phyloP scores from a whole-genome alignment of 1,284 basidiomycete genomes.

The Athelia psychrophila region DNA sequence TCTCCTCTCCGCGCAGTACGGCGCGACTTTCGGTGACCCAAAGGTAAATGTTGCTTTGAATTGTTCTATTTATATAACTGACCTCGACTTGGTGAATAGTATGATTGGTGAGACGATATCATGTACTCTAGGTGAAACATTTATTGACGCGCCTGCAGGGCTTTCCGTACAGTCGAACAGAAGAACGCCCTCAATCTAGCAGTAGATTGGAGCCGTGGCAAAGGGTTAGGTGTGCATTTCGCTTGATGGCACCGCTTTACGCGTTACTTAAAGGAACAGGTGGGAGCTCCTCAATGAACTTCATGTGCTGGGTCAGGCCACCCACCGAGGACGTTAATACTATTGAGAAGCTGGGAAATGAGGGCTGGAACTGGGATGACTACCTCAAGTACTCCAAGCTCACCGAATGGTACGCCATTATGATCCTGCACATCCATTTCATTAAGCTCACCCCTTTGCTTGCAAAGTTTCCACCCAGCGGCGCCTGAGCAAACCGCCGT shows the following conservation, averaged over 20 bases:
- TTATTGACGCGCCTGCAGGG: too few relatives aligned
- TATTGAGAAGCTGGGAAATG: slow-evolving; percentile 16
- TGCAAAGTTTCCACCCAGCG: slow-evolving; percentile 12
- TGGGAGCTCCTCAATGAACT: slow-evolving; percentile 13
- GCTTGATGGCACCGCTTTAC: too few relatives aligned
- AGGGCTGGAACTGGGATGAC: slow-evolving; percentile 17
- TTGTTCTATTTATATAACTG: too few relatives aligned
- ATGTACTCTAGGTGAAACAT: too few relatives aligned
- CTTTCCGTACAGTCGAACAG: not conserved
- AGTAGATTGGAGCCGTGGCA: slow-evolving; percentile 5
- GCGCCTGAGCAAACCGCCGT: not conserved
- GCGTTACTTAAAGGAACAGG: slow-evolving; percentile 3
- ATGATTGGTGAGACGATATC: not conserved
- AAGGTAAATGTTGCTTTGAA: not conserved
- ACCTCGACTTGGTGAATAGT: not conserved
- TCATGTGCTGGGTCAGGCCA: slow-evolving; percentile 11
- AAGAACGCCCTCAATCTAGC: not conserved
- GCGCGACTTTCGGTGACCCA: not conserved
- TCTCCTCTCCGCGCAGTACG: not conserved
- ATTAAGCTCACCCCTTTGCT: not conserved
- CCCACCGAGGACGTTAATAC: slow-evolving; percentile 11
- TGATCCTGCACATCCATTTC: not conserved
- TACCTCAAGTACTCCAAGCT: slow-evolving; percentile 7
- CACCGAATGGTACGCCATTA: slow-evolving; percentile 11
- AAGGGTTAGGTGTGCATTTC: not conserved